Conservation (phyloP, 768 basidiomycete genomes). For the Lactifluus volemus region DNA sequence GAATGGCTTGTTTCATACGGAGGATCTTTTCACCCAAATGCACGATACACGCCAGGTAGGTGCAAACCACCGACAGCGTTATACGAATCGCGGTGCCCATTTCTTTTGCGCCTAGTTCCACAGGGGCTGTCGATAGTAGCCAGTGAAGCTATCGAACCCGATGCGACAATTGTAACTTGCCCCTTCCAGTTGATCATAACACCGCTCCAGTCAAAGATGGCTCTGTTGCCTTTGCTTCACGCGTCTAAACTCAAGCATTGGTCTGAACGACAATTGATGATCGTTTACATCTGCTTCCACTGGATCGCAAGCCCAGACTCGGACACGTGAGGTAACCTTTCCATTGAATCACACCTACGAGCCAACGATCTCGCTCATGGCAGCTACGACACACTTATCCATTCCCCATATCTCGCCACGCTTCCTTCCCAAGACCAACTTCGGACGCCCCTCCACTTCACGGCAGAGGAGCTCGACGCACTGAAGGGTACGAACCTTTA, state of each 20-base stretch:
- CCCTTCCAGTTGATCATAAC: slow-evolving; percentile 63
- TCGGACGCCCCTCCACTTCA: slow-evolving; percentile 69
- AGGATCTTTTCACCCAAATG: slow-evolving; percentile 42
- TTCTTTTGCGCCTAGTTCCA: slow-evolving; percentile 6
- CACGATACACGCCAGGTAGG: slow-evolving; percentile 41
- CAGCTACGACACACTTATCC: slow-evolving; percentile 23
- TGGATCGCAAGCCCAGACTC: slow-evolving; percentile 39
- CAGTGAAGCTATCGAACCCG: slow-evolving; percentile 35
- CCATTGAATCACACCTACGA: neutral
- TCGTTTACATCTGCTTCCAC: slow-evolving; percentile 58
- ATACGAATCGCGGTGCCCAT: neutral
- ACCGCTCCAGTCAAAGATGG: slow-evolving; percentile 35
- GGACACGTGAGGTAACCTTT: slow-evolving; percentile 28
- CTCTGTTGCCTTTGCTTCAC: slow-evolving; percentile 36
- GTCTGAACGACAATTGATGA: slow-evolving; percentile 61
- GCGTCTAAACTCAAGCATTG: slow-evolving; percentile 29
- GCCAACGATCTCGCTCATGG: slow-evolving; percentile 5
- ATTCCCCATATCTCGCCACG: slow-evolving; percentile 56
- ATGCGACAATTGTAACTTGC: slow-evolving; percentile 53
- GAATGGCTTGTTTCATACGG: slow-evolving; percentile 43
- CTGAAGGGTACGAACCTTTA: slow-evolving; percentile 76
- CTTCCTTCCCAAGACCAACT: slow-evolving; percentile 53
- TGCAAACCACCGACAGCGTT: neutral
- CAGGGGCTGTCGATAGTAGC: slow-evolving; percentile 47
- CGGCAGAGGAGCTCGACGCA: slow-evolving; percentile 46